Percentiles rank a stretch among this genome's conserved stretches.
Conservation (phyloP, 2,329 filamentous ascomycete genomes). For the Fusarium nisikadoi region DNA sequence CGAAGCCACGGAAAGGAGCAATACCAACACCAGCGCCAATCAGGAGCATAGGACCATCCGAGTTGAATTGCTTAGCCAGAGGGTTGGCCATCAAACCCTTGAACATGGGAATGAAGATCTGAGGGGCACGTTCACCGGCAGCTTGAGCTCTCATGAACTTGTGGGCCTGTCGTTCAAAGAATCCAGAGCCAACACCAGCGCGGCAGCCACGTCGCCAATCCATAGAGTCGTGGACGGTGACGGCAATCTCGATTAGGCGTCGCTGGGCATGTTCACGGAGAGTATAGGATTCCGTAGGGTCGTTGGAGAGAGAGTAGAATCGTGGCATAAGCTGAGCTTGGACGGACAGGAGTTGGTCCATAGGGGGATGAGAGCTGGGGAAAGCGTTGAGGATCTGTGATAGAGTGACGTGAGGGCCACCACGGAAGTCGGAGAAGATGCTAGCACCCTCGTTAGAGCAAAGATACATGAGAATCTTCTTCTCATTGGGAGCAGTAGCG, state of each 20-base stretch:
- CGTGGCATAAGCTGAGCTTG: slow-evolving; percentile 93
- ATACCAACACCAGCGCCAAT: slow-evolving; percentile 97
- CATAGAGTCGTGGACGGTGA: slow-evolving; percentile 87
- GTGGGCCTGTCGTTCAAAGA: slow-evolving; percentile 86
- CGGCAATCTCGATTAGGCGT: slow-evolving; percentile 93
- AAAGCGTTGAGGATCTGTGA: slow-evolving; percentile 90
- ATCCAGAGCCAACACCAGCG: slow-evolving; percentile 90
- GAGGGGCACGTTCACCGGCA: slow-evolving; percentile 64
- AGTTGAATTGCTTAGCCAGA: slow-evolving; percentile 88
- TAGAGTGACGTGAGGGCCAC: slow-evolving; percentile 85
- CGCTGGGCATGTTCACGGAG: slow-evolving; percentile 76
- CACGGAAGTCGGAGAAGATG: slow-evolving; percentile 93
- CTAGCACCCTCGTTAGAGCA: slow-evolving; percentile 91
- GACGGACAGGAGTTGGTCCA: slow-evolving; percentile 82
- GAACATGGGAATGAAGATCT: slow-evolving; percentile 94
- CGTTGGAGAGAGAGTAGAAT: slow-evolving; percentile 98
- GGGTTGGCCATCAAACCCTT: slow-evolving; percentile 98
- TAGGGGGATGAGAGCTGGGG: slow-evolving; percentile 87
- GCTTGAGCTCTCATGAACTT: slow-evolving; percentile 75
- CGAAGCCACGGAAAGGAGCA: slow-evolving; percentile 96
- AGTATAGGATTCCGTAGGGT: slow-evolving; percentile 81
- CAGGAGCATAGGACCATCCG: slow-evolving; percentile 95
- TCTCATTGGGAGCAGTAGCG: slow-evolving; percentile 81
- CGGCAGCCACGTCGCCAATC: slow-evolving; percentile 80
- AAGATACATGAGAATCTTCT: slow-evolving; percentile 87